Evolutionary conservation across 2,329 filamentous ascomycete genomes (phyloP), one percentile per base, ranked within the genome.

Genomic region (Didymella arachidicola): DNA sequence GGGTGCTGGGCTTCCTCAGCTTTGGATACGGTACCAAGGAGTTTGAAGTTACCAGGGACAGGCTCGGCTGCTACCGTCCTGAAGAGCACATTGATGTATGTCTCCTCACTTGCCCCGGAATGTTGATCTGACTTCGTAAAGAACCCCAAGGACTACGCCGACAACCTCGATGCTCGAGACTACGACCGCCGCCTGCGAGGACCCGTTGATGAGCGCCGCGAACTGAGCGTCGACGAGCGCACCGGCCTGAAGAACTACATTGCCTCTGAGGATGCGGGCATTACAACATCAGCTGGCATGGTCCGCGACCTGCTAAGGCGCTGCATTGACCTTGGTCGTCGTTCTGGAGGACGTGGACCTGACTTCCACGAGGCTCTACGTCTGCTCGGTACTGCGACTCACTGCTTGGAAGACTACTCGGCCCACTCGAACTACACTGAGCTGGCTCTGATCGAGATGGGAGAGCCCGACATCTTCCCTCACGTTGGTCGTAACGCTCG

Each of bases 341-440:
- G 83, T 45, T 97, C 94, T 77, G 86, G 82, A 64, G 81, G 86
- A 55, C 86, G 89, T 68, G 87, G 92, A 72, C 84, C 83, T n/a
- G 93, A 97, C 71, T 84, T 96, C 29, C 88, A 95, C 74, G 94
- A 97, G 79, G 90, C 93, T 54, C 85, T 97, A 46, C 88, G 93
- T 53, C 83, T 97, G 18, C 81, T 97, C 62, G 94, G 94, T 57
- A 97, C 93, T 58, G 93, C 89, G 34, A 85, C 93, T 55, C 94
- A 98, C 80, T 97, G 93, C 74, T 80, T 97, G 25, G 93, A 74
- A 86, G 93, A 97, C 74, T 98, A 89, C 80, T 89, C 93, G 53
- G 94, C 93, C 16, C 94, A 97, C 79, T 96, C 92, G 75, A 97
- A 97, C 82, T 97, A 96, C 79, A 87, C 84, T 14, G 93, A 97